Evolutionary conservation across 2,329 filamentous ascomycete genomes (phyloP).

Genomic region (Xylariaceae sp.): DNA sequence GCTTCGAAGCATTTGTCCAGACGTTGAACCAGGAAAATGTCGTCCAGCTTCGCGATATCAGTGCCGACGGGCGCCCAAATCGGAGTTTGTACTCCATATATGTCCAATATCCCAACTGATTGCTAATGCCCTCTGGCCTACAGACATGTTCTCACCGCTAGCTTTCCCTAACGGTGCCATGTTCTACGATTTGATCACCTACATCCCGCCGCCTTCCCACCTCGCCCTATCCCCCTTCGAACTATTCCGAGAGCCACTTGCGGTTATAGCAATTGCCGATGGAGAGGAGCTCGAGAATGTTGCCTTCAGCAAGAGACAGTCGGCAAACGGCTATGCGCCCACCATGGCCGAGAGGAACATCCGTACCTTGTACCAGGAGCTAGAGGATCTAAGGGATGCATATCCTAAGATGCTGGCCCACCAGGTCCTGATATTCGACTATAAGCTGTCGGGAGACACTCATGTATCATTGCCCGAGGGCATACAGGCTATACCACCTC

Average conservation of each 20-base stretch:
- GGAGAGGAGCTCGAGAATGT: conserved; percentile 63
- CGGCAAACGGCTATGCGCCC: conserved; percentile 47
- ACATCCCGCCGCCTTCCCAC: conserved; percentile 76
- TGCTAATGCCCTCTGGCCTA: conserved; percentile 18
- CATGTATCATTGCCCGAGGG: conserved; percentile 62
- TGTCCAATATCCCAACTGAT: not conserved
- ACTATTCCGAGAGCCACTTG: conserved; percentile 78
- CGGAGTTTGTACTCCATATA: conserved; percentile 59
- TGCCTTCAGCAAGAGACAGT: conserved; percentile 54
- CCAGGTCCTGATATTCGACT: conserved; percentile 78
- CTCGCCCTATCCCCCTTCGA: conserved; percentile 84
- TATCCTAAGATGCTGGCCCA: conserved; percentile 77
- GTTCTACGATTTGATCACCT: conserved; percentile 82
- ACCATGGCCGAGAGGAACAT: conserved; percentile 57
- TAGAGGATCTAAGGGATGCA: conserved; percentile 67
- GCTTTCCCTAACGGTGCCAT: conserved; percentile 84
- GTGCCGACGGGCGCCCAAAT: conserved; percentile 77
- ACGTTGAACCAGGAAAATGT: conserved; percentile 77
- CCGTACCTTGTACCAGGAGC: conserved; percentile 60
- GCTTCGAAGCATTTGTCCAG: conserved; percentile 76
- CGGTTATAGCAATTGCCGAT: conserved; percentile 82
- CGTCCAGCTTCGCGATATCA: conserved; percentile 82
- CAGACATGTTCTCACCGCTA: conserved; percentile 91
- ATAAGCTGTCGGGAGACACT: conserved; percentile 46
- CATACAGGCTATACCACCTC: conserved; percentile 67